phyloP scores from a whole-genome alignment of 164 flowering plant species.

The Sedum album region DNA sequence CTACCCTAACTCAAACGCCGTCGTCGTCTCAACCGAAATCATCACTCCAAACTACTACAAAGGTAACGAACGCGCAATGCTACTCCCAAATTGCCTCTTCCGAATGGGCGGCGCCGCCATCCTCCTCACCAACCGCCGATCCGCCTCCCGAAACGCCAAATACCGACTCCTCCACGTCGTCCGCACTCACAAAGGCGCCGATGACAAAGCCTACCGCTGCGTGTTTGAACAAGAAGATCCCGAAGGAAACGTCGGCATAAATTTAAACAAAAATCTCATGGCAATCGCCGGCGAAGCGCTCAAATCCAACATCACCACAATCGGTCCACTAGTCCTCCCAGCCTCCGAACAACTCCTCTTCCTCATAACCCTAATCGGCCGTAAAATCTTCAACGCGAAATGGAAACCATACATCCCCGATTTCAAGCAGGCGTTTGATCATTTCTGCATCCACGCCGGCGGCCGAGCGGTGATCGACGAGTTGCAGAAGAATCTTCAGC shows the following conservation, averaged over 20 bases:
- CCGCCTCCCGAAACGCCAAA: not conserved
- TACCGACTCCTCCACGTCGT: conserved; percentile 2
- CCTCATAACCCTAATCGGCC: not conserved
- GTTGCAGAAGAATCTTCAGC: not conserved
- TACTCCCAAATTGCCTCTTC: conserved; percentile 2
- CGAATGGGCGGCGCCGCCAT: conserved; percentile 10
- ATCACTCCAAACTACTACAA: conserved; percentile 6
- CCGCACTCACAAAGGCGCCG: conserved; percentile 9
- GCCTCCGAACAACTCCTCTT: conserved; percentile 3
- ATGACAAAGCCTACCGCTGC: conserved; percentile 7
- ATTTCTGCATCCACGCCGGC: conserved; percentile 1
- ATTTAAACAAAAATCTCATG: conserved; percentile 4
- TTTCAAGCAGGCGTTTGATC: conserved; percentile 5
- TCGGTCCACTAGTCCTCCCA: not conserved
- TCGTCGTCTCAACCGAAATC: conserved; percentile 1
- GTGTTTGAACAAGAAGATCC: conserved; percentile 1
- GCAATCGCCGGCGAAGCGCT: not conserved
- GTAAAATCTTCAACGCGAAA: not conserved
- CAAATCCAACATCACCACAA: conserved; percentile 1
- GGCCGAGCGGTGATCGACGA: conserved; percentile 2
- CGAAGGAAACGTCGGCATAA: conserved; percentile 8
- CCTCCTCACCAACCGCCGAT: conserved; percentile 9
- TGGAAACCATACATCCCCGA: not conserved
- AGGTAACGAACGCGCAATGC: conserved; percentile 9
- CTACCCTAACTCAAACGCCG: conserved; percentile 3